phyloP scores from a whole-genome alignment of 345 rosid genomes.

The Pseudoturritis turrita region DNA sequence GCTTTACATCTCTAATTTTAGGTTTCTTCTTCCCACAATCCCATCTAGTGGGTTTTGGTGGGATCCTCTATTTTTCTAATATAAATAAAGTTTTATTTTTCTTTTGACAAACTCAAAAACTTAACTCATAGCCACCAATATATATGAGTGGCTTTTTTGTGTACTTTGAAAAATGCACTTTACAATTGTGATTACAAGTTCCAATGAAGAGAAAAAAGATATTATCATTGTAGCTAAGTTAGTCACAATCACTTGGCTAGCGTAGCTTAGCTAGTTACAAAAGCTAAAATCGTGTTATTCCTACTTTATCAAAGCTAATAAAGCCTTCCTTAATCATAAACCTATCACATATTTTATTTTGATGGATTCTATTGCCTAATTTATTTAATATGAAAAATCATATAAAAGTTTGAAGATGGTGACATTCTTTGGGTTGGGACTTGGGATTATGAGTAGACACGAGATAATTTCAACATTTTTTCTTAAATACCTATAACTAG shows the following conservation, averaged over 20 bases:
- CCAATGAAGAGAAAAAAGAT: constrained; percentile 20
- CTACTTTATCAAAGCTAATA: constrained; percentile 26
- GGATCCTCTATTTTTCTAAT: constrained; percentile 17
- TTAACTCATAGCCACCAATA: constrained; percentile 26
- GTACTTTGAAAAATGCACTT: constrained; percentile 23
- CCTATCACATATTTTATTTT: constrained; percentile 19
- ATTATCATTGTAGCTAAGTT: constrained; percentile 22
- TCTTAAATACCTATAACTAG: neutral
- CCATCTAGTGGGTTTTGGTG: constrained; percentile 31
- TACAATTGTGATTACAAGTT: constrained; percentile 32
- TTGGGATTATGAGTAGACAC: neutral
- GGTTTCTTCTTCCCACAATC: constrained; percentile 28
- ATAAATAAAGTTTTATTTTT: neutral
- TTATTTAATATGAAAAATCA: neutral
- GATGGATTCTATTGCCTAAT: constrained; percentile 28
- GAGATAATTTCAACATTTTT: neutral
- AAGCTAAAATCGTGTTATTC: constrained; percentile 24
- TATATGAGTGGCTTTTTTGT: constrained; percentile 11
- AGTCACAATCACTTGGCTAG: constrained; percentile 29
- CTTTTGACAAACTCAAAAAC: constrained; percentile 16
- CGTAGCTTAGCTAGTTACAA: constrained; percentile 20
- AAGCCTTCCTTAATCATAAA: constrained; percentile 22
- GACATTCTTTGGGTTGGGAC: constrained; percentile 1
- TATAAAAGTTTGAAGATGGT: neutral
- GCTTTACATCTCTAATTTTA: constrained; percentile 40